Evolutionary conservation across 371 early-diverging fungal genomes (phyloP).

Genomic region (Dichotomocladium elegans): DNA sequence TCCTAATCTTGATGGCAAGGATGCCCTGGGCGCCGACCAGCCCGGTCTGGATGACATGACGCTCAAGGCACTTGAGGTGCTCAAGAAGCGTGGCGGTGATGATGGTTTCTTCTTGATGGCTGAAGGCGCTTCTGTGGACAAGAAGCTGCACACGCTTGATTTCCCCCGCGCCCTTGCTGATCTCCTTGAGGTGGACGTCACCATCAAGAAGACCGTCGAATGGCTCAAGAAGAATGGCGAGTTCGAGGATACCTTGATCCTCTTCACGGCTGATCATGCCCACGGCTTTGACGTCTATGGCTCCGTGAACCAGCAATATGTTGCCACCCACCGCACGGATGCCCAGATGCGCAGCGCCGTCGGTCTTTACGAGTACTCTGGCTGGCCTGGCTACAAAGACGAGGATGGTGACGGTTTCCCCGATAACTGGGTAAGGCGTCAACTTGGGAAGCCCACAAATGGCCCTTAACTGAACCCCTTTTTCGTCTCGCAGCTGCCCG

Average conservation of each 20-base stretch:
- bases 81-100: slow-evolving; percentile 60
- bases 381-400: slow-evolving; percentile 65
- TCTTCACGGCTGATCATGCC: slow-evolving; percentile 71
- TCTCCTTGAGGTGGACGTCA: slow-evolving; percentile 67
- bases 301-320: slow-evolving; percentile 51
- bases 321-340: slow-evolving; percentile 12
- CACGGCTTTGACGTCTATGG: slow-evolving; percentile 76
- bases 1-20: slow-evolving; percentile 45
- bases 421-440: slow-evolving; percentile 36
- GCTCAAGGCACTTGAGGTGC: slow-evolving; percentile 54
- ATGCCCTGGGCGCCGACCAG: slow-evolving; percentile 55
- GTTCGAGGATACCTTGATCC: slow-evolving; percentile 63
- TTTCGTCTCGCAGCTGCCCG: slow-evolving; percentile 17
- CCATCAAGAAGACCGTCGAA: slow-evolving; percentile 57
- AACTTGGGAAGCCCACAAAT: not conserved
- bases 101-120: slow-evolving; percentile 75
- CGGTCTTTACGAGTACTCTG: slow-evolving; percentile 62
- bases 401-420: slow-evolving; percentile 67
- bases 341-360: slow-evolving; percentile 58
- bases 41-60: slow-evolving; percentile 70
- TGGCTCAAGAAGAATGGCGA: slow-evolving; percentile 50
- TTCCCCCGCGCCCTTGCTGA: slow-evolving; percentile 71
- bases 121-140: slow-evolving; percentile 75
- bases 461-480: not conserved
- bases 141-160: slow-evolving; percentile 65